Evolutionary conservation across 192 early-diverging fungal species (phyloP).

Genomic region (Linnemannia schmuckeri): DNA sequence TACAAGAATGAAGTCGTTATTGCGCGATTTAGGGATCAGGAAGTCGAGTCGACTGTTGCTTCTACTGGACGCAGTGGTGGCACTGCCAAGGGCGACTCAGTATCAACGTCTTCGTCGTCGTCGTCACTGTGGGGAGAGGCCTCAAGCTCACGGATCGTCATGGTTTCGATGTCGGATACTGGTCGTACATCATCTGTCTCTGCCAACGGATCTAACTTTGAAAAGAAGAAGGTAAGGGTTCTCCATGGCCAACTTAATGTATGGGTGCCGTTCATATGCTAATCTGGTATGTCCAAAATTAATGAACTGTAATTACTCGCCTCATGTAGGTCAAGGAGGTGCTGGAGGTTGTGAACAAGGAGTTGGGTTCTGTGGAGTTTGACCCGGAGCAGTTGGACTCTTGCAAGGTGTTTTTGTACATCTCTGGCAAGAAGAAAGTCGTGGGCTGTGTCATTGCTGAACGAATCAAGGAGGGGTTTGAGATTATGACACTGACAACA

Average conservation of each 20-base stretch:
- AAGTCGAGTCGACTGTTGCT: constrained; percentile 1
- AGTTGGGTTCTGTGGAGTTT: constrained; percentile 58
- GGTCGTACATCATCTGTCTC: background rate
- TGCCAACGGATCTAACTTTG: constrained; percentile 21
- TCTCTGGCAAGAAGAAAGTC: constrained; percentile 58
- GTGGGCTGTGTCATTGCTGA: constrained; percentile 60
- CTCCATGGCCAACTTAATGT: background rate
- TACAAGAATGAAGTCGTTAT: constrained; percentile 61
- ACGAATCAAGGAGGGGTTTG: constrained; percentile 55
- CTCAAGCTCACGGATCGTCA: constrained; percentile 36
- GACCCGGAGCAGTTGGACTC: constrained; percentile 36
- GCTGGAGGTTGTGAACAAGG: constrained; percentile 52
- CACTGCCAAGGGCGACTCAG: background rate
- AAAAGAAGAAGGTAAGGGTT: constrained; percentile 54
- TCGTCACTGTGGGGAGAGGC: constrained; percentile 4
- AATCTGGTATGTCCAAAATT: background rate
- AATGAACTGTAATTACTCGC: background rate
- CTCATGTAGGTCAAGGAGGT: constrained; percentile 51
- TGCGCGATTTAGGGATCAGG: constrained; percentile 25
- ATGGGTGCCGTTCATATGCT: background rate
- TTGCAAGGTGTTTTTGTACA: constrained; percentile 61
- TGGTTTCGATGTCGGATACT: constrained; percentile 50
- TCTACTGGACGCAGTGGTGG: background rate
- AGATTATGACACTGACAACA: constrained; percentile 16
- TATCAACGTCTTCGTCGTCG: background rate